Percentiles rank a stretch among this genome's conserved stretches.
These are phyloP conservation scores for Capronia coronata DNA, from an alignment of 2,329 filamentous ascomycete genomes.

Conservation along the genomic window DNA sequence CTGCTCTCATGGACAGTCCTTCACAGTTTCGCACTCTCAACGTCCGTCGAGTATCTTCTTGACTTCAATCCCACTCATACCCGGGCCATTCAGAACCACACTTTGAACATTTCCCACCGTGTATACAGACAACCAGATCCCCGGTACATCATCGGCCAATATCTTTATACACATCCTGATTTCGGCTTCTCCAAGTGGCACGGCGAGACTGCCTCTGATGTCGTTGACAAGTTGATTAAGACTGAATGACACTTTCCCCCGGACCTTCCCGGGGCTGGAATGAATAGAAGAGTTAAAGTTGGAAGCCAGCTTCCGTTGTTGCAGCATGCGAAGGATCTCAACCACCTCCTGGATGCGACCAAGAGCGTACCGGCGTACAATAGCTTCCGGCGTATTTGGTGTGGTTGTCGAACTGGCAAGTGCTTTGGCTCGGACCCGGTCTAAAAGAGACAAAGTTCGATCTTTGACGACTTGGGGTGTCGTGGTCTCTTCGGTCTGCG, in stretches of 20 bases:
- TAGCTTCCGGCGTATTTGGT: constrained; percentile 47
- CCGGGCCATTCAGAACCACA: constrained; percentile 24
- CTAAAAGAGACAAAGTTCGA: constrained; percentile 52
- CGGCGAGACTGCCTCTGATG: constrained; percentile 59
- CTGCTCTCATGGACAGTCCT: not conserved
- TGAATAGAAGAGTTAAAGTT: constrained; percentile 22
- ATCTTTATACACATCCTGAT: constrained; percentile 44
- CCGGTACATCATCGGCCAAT: constrained; percentile 42
- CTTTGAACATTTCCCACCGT: constrained; percentile 21
- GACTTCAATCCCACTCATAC: constrained; percentile 21
- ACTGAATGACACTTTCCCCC: constrained; percentile 56
- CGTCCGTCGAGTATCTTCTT: constrained; percentile 13
- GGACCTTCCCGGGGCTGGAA: constrained; percentile 37
- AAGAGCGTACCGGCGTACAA: constrained; percentile 58
- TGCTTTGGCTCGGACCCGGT: constrained; percentile 68
- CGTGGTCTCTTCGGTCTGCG: not conserved
- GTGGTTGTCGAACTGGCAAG: constrained; percentile 42
- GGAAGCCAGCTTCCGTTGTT: constrained; percentile 34
- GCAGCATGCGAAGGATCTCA: constrained; percentile 60
- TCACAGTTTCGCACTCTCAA: not conserved
- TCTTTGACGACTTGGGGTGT: constrained; percentile 32
- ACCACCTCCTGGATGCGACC: constrained; percentile 63
- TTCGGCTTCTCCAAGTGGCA: constrained; percentile 45
- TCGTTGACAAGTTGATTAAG: constrained; percentile 58
- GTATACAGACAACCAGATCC: constrained; percentile 47